Evolutionary conservation across 495 filamentous ascomycete species (phyloP).

Genomic region (Penicillium roqueforti): DNA sequence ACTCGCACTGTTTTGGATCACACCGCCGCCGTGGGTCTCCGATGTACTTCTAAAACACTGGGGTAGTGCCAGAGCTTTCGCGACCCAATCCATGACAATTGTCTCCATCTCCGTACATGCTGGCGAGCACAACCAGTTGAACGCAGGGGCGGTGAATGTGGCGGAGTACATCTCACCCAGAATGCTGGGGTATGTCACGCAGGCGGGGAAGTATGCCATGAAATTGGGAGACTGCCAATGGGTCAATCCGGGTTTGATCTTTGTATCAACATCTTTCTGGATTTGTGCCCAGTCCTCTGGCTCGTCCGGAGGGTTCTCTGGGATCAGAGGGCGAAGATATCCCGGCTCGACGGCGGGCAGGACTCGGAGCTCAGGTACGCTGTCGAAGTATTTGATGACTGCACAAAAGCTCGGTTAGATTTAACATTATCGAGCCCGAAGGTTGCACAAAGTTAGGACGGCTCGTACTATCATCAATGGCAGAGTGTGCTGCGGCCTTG

Average conservation of each 20-base stretch:
- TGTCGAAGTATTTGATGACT: constrained; percentile 85
- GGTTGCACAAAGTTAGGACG: neutral
- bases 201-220: constrained; percentile 92
- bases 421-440: neutral
- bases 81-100: constrained; percentile 89
- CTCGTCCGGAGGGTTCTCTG: constrained; percentile 63
- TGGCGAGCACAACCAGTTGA: constrained; percentile 96
- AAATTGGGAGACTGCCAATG: constrained; percentile 97
- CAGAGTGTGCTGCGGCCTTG: constrained; percentile 71
- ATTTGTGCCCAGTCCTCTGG: constrained; percentile 78
- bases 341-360: constrained; percentile 77
- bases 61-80: constrained; percentile 67
- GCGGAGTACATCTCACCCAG: constrained; percentile 91
- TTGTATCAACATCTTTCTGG: constrained; percentile 76
- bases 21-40: constrained; percentile 72
- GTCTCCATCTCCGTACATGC: constrained; percentile 97
- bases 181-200: constrained; percentile 77
- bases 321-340: constrained; percentile 78
- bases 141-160: constrained; percentile 83
- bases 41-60: constrained; percentile 71
- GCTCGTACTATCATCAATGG: constrained; percentile 73
- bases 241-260: constrained; percentile 91
- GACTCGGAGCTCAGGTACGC: constrained; percentile 64
- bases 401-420: constrained; percentile 6
- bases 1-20: constrained; percentile 90